Base-by-base conservation (phyloP, 208 protist species). In the Trypanosoma boissoni region DNA sequence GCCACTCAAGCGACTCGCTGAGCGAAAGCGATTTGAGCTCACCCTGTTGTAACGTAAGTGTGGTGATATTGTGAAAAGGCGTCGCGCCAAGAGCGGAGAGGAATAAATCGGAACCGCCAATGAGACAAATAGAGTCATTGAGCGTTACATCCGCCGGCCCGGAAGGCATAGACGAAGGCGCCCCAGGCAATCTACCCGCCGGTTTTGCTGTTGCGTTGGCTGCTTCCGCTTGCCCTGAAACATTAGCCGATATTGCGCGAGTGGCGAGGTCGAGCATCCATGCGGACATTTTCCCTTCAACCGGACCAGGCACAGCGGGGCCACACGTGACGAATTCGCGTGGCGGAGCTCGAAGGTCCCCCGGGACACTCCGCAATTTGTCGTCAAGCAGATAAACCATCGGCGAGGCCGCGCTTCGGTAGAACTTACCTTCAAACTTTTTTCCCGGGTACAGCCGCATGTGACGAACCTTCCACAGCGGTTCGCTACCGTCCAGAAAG, bases 201-300 rank as follows among this genome's bases (percentile, higher is more conserved):
- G 71, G 74, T 14, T 45, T 24, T 10, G 60, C 41, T 3, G n/a
- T n/a, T n/a, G n/a, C n/a, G n/a, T n/a, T n/a, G n/a, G n/a, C n/a
- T n/a, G n/a, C n/a, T n/a, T n/a, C n/a, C n/a, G n/a, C n/a, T n/a
- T n/a, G n/a, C n/a, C n/a, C n/a, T n/a, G n/a, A n/a, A n/a, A n/a
- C n/a, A n/a, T n/a, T n/a, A n/a, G n/a, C 50, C n/a, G 55, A 41
- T 31, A 64, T 37, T 7, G 71, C 45, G 12, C 85, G 68, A 14
- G 80, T 74, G 14, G 86, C 79, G 23, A 92, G 79, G 66, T 92
- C 86, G 10, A 92, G 72, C 59, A 84, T 63, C 75, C 74, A 90
- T 5, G 79, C 66, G 5, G 80, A 83, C 3, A 88, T 58, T 74
- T 92, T 92, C 21, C 68, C 77, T 39, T 88, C 86, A 20, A 77